These are phyloP conservation scores for Debaryomyces coudertii DNA, from an alignment of 1,139 yeast genomes.

Conservation along the genomic window DNA sequence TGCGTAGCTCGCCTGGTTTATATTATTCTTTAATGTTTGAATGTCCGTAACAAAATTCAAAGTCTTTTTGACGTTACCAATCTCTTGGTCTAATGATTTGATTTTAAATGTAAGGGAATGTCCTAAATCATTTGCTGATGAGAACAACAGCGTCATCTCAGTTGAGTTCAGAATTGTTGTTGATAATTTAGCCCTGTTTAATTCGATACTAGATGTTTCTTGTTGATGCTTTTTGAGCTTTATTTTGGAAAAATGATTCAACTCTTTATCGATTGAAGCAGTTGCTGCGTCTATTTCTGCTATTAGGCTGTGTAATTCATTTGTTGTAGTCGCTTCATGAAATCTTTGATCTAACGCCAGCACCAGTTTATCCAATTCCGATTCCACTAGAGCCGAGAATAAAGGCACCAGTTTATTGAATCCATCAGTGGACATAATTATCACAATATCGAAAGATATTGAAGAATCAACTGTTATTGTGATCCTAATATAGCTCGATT, in stretches of 20 bases:
- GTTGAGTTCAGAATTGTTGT: constrained; percentile 43
- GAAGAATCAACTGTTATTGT: background rate
- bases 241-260: constrained; percentile 29
- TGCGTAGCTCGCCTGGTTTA: constrained; percentile 69
- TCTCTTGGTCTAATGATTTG: constrained; percentile 70
- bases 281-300: constrained; percentile 18
- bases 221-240: constrained; percentile 39
- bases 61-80: constrained; percentile 66
- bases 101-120: constrained; percentile 69
- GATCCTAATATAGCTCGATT: background rate
- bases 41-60: constrained; percentile 67
- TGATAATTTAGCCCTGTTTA: constrained; percentile 41
- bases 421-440: constrained; percentile 2
- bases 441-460: constrained; percentile 1
- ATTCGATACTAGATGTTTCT: constrained; percentile 40
- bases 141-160: constrained; percentile 53
- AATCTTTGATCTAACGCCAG: constrained; percentile 10
- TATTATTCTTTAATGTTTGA: constrained; percentile 61
- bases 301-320: constrained; percentile 11
- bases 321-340: constrained; percentile 13
- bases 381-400: constrained; percentile 9
- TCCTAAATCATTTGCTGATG: constrained; percentile 68
- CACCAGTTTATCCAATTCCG: constrained; percentile 11
- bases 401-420: background rate
- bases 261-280: constrained; percentile 25